Conservation (phyloP, 2,329 filamentous ascomycete genomes). For the Trichoderma oligosporum region DNA sequence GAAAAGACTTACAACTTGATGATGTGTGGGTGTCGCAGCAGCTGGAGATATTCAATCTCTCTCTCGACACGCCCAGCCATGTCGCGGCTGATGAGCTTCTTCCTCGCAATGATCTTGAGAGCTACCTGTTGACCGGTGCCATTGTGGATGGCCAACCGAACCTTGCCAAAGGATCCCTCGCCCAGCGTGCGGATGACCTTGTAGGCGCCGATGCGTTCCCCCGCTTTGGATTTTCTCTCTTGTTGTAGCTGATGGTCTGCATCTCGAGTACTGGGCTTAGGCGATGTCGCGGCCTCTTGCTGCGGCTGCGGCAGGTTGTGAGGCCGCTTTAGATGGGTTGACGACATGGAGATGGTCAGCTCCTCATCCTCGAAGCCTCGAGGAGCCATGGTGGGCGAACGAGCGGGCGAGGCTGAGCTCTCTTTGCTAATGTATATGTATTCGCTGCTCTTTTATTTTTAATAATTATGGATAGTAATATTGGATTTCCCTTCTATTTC, state of each 20-base stretch:
- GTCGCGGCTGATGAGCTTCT: slow-evolving; percentile 93
- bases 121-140: slow-evolving; percentile 93
- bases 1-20: slow-evolving; percentile 77
- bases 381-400: slow-evolving; percentile 44
- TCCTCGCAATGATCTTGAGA: slow-evolving; percentile 94
- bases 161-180: slow-evolving; percentile 97
- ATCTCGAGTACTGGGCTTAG: slow-evolving; percentile 30
- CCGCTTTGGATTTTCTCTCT: slow-evolving; percentile 56
- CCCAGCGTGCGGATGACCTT: slow-evolving; percentile 85
- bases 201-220: slow-evolving; percentile 88
- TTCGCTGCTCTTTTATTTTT: no score
- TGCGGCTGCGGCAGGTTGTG: slow-evolving; percentile 32
- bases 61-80: slow-evolving; percentile 97
- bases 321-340: slow-evolving; percentile 57
- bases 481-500: not conserved
- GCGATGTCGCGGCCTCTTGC: slow-evolving; percentile 25
- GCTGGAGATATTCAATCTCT: slow-evolving; percentile 95
- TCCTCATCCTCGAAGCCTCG: slow-evolving; percentile 73
- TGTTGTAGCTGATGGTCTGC: slow-evolving; percentile 32
- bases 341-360: slow-evolving; percentile 71
- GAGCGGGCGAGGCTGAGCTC: slow-evolving; percentile 3
- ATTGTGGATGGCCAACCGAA: slow-evolving; percentile 91
- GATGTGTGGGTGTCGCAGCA: slow-evolving; percentile 94
- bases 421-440: not conserved
- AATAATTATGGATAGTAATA: not conserved